Evolutionary conservation across 1,139 yeast species (phyloP).

Genomic region (Saccharomyces hybrid): DNA sequence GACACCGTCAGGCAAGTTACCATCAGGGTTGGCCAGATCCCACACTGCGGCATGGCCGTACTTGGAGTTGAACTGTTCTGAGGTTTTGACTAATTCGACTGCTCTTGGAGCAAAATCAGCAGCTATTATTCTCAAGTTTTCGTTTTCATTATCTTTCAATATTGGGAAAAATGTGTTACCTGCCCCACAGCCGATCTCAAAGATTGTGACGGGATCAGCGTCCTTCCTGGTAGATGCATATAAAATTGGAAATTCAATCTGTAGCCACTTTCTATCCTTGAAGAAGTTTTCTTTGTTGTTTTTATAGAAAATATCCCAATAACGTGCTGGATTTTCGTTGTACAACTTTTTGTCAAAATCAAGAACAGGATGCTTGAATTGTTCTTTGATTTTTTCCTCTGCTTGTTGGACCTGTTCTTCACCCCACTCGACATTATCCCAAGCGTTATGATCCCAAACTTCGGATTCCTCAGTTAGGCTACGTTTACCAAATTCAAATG

Average conservation of each 20-base stretch:
- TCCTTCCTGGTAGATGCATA: slow-evolving; percentile 69
- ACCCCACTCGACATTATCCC: slow-evolving; percentile 98
- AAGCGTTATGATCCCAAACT: slow-evolving; percentile 90
- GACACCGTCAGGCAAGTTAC: slow-evolving; percentile 72
- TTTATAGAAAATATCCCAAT: slow-evolving; percentile 91
- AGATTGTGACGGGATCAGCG: slow-evolving; percentile 61
- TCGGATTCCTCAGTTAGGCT: slow-evolving; percentile 62
- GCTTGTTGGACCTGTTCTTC: slow-evolving; percentile 78
- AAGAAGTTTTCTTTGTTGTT: slow-evolving; percentile 89
- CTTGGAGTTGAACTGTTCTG: slow-evolving; percentile 54
- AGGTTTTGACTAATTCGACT: slow-evolving; percentile 67
- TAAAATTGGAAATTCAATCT: slow-evolving; percentile 82
- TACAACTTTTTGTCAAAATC: slow-evolving; percentile 75
- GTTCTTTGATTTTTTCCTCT: slow-evolving; percentile 63
- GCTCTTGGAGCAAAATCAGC: slow-evolving; percentile 90
- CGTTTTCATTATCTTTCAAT: slow-evolving; percentile 70
- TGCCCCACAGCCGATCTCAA: slow-evolving; percentile 97
- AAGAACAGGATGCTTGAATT: slow-evolving; percentile 72
- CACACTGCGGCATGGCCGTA: slow-evolving; percentile 82
- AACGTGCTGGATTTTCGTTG: slow-evolving; percentile 81
- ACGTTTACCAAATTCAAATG: slow-evolving; percentile 89
- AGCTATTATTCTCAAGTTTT: slow-evolving; percentile 65
- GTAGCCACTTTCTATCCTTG: slow-evolving; percentile 94
- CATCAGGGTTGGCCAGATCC: slow-evolving; percentile 82
- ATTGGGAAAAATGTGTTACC: slow-evolving; percentile 95